Percentiles rank a stretch among this genome's conserved stretches.
These are phyloP conservation scores for Marsdenia floribunda DNA, from an alignment of 257 asterid genomes.

Conservation along the genomic window DNA sequence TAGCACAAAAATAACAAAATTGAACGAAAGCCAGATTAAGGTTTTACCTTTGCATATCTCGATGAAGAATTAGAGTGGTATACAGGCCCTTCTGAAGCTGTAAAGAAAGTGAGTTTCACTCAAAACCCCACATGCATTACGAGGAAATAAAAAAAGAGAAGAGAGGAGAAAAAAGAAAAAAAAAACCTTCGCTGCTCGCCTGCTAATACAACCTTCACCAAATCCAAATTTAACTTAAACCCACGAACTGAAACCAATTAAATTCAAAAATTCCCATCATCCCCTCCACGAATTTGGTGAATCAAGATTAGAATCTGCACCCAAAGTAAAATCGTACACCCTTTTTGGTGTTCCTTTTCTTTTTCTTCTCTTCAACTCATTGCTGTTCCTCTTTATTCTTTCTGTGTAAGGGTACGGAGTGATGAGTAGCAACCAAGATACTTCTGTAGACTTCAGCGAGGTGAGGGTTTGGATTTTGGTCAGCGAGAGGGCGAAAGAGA, in stretches of 20 bases:
- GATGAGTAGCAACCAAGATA: not conserved
- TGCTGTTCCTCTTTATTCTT: not conserved
- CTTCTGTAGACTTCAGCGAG: constrained; percentile 6
- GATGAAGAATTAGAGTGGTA: not conserved
- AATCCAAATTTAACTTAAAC: not conserved
- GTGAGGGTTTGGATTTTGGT: not conserved
- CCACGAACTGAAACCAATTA: constrained; percentile 2
- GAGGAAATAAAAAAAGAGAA: not conserved
- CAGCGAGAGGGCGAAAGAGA: not conserved
- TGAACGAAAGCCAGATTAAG: not conserved
- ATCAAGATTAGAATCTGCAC: not conserved
- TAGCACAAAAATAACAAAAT: not conserved
- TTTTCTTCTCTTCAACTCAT: not conserved
- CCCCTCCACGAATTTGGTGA: not conserved
- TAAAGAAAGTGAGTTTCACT: not conserved
- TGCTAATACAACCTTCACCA: not conserved
- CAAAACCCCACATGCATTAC: constrained; percentile 3
- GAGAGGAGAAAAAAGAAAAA: no score
- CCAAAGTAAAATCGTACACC: not conserved
- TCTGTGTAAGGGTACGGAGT: not conserved
- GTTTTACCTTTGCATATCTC: constrained; percentile 25
- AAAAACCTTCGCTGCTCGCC: not conserved
- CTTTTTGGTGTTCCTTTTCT: no score
- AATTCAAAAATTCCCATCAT: not conserved
- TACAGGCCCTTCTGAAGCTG: not conserved